A percentile compares a stretch with the other conserved stretches of the same genome.
These are phyloP conservation scores for Sporothrix inflata DNA, from an alignment of 2,329 filamentous ascomycete species.

Conservation along the genomic window DNA sequence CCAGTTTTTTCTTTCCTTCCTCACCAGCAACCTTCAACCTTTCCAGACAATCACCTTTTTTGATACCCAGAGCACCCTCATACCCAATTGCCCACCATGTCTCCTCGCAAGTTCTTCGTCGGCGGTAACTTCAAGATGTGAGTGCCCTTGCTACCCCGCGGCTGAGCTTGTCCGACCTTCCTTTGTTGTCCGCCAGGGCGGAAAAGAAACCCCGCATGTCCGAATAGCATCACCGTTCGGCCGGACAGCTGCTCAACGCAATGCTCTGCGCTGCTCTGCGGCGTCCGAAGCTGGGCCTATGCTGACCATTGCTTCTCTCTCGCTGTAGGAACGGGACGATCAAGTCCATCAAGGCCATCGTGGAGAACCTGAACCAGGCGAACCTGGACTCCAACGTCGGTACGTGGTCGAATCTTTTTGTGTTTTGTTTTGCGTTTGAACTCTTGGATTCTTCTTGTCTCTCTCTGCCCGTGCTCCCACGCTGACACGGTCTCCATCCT, in stretches of 20 bases:
- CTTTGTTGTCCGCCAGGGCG: slow-evolving; percentile 37
- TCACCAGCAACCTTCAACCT: slow-evolving; percentile 6
- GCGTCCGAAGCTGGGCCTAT: neutral
- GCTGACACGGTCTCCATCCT: neutral
- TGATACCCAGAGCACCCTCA: slow-evolving; percentile 1
- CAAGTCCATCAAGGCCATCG: slow-evolving; percentile 87
- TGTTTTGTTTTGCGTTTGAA: slow-evolving; percentile 25
- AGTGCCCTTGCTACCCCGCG: slow-evolving; percentile 41
- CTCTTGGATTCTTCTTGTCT: neutral
- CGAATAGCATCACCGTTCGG: slow-evolving; percentile 34
- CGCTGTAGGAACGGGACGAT: slow-evolving; percentile 83
- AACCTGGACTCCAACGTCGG: slow-evolving; percentile 75
- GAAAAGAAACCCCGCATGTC: slow-evolving; percentile 36
- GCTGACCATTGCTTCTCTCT: slow-evolving; percentile 28
- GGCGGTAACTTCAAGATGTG: slow-evolving; percentile 99
- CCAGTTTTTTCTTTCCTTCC: slow-evolving; percentile 5
- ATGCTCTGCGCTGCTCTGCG: neutral
- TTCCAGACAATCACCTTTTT: slow-evolving; percentile 10
- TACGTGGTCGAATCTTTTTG: slow-evolving; percentile 48
- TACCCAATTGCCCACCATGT: slow-evolving; percentile 65
- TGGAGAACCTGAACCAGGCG: slow-evolving; percentile 84
- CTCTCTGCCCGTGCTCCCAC: neutral
- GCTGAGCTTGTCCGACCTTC: neutral
- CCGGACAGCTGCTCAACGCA: neutral
- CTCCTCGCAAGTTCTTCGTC: slow-evolving; percentile 91